A percentile compares a stretch with the other conserved stretches of the same genome.
These are phyloP conservation scores for Aschersonia sp. DNA, from an alignment of 2,329 filamentous ascomycete species.

Conservation along the genomic window DNA sequence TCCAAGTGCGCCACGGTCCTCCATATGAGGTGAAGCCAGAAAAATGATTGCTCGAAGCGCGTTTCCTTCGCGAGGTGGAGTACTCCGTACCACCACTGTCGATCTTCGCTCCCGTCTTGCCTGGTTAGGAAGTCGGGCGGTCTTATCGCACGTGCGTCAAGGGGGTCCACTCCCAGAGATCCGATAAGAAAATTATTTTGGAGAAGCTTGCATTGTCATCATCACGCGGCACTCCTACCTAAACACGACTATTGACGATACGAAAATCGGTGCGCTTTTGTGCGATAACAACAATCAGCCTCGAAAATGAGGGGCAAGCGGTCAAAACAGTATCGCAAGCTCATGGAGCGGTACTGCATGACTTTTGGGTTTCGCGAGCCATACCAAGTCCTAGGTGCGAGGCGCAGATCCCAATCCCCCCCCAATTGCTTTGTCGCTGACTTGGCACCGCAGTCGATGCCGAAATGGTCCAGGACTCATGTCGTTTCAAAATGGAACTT, in stretches of 20 bases:
- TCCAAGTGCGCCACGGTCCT: too few relatives aligned
- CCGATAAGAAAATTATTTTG: conserved; percentile 28
- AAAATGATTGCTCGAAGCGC: too few relatives aligned
- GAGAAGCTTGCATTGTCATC: not conserved
- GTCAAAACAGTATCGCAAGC: conserved; percentile 52
- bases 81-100: too few relatives aligned
- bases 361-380: conserved; percentile 85
- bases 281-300: not conserved
- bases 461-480: conserved; percentile 68
- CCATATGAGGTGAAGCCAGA: not conserved
- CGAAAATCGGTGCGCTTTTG: not conserved
- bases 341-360: conserved; percentile 83
- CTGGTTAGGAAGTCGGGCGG: not conserved
- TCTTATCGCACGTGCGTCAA: conserved; percentile 21
- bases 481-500: conserved; percentile 83
- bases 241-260: not conserved
- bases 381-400: conserved; percentile 67
- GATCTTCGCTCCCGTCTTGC: too few relatives aligned
- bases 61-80: too few relatives aligned
- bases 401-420: conserved; percentile 6
- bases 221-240: not conserved
- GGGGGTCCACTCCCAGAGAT: conserved; percentile 18
- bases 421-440: not conserved
- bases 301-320: conserved; percentile 33
- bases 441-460: conserved; percentile 49